Conservation (phyloP, 441 rosid species). For the Codiaeum variegatum region DNA sequence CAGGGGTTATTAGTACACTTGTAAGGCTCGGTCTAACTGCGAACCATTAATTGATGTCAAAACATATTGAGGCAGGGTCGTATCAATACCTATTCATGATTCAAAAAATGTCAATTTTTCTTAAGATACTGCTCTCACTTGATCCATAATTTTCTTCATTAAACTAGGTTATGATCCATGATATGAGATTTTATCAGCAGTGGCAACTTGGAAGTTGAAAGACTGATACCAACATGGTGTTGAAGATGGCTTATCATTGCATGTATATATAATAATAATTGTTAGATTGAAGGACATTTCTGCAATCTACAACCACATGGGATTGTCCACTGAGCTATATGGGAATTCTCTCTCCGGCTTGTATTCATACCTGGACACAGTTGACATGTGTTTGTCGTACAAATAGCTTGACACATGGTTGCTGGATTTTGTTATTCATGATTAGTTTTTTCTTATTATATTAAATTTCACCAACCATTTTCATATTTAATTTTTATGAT, state of each 20-base stretch:
- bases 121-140: too few relatives aligned
- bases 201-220: not conserved
- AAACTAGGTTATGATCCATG: too few relatives aligned
- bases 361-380: not conserved
- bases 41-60: too few relatives aligned
- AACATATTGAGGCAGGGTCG: too few relatives aligned
- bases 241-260: not conserved
- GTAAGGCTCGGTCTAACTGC: too few relatives aligned
- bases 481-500: too few relatives aligned
- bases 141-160: too few relatives aligned
- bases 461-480: constrained; percentile 4
- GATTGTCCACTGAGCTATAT: not conserved
- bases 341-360: not conserved
- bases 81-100: too few relatives aligned
- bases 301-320: constrained; percentile 5
- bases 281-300: too few relatives aligned
- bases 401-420: not conserved
- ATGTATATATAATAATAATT: not conserved
- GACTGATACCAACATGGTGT: not conserved
- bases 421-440: constrained; percentile 19
- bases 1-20: too few relatives aligned
- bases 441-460: not conserved
- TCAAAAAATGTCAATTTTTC: too few relatives aligned
- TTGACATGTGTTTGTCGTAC: not conserved
- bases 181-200: not conserved